Evolutionary conservation across 345 rosid species (phyloP).

Genomic region (Theobroma cacao): DNA sequence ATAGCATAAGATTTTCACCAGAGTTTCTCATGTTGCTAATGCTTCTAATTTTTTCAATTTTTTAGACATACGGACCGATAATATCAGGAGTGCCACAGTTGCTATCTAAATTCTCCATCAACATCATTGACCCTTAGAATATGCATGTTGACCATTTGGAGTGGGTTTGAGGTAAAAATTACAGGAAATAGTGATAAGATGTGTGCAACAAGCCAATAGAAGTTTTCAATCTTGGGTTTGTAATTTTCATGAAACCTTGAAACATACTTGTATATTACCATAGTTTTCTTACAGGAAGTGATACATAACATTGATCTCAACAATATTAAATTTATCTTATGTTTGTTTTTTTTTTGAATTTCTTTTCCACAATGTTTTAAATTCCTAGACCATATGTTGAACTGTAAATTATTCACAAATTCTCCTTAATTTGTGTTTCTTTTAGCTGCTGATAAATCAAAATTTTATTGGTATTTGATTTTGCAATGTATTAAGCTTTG

Average conservation of each 20-base stretch:
- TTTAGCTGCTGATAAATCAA: neutral
- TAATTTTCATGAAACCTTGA: neutral
- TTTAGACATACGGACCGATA: slow-evolving; percentile 74
- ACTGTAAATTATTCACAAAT: neutral
- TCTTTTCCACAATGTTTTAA: neutral
- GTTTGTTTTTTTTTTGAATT: neutral
- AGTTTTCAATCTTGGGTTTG: slow-evolving; percentile 4
- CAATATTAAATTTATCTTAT: neutral
- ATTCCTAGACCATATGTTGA: neutral
- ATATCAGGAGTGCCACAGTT: slow-evolving; percentile 76
- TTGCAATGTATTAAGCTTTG: neutral
- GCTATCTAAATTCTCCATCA: slow-evolving; percentile 76
- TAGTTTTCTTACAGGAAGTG: neutral
- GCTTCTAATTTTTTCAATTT: neutral
- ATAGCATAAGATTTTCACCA: neutral
- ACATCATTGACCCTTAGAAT: slow-evolving; percentile 43
- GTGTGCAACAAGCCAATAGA: neutral
- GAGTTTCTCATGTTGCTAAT: neutral
- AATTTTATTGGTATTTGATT: neutral
- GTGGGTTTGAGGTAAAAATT: neutral
- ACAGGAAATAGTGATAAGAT: neutral
- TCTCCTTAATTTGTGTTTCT: neutral
- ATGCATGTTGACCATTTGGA: neutral
- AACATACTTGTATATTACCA: slow-evolving; percentile 2
- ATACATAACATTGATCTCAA: neutral